phyloP scores from a whole-genome alignment of 2,329 filamentous ascomycete genomes.

The Trichophyton simii region DNA sequence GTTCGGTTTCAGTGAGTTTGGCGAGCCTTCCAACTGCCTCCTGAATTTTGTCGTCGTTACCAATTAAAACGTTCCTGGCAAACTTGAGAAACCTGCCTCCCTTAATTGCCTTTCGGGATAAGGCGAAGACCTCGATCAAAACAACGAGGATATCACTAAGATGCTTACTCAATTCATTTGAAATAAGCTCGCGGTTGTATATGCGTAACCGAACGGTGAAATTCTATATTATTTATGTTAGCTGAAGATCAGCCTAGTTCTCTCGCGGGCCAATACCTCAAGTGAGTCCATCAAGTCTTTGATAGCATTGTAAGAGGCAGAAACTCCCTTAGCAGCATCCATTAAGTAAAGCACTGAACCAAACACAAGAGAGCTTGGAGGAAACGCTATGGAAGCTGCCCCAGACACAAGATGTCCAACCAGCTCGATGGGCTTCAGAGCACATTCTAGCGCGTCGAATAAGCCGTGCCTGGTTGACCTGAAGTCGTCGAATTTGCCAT shows the following conservation, averaged over 20 bases:
- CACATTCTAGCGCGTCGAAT: constrained; percentile 22
- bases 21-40: constrained; percentile 31
- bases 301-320: constrained; percentile 36
- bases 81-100: constrained; percentile 31
- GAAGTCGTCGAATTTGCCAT: constrained; percentile 28
- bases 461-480: constrained; percentile 25
- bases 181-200: constrained; percentile 31
- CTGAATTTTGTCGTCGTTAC: constrained; percentile 30
- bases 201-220: constrained; percentile 34
- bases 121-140: constrained; percentile 36
- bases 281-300: constrained; percentile 34
- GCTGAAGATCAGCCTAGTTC: background rate
- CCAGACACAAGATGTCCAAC: constrained; percentile 31
- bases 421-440: constrained; percentile 27
- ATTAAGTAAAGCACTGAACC: constrained; percentile 27
- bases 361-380: constrained; percentile 33
- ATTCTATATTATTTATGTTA: constrained; percentile 20
- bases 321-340: constrained; percentile 35
- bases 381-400: constrained; percentile 28
- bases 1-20: constrained; percentile 30
- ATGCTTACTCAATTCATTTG: constrained; percentile 28
- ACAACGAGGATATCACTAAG: constrained; percentile 33
- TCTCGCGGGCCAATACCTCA: constrained; percentile 8
- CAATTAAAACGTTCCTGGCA: constrained; percentile 32
- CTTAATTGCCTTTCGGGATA: constrained; percentile 31